Percentiles rank a stretch among this genome's conserved stretches.
These are phyloP conservation scores for Lepidopterella palustris DNA, from an alignment of 495 filamentous ascomycete species.

Conservation along the genomic window DNA sequence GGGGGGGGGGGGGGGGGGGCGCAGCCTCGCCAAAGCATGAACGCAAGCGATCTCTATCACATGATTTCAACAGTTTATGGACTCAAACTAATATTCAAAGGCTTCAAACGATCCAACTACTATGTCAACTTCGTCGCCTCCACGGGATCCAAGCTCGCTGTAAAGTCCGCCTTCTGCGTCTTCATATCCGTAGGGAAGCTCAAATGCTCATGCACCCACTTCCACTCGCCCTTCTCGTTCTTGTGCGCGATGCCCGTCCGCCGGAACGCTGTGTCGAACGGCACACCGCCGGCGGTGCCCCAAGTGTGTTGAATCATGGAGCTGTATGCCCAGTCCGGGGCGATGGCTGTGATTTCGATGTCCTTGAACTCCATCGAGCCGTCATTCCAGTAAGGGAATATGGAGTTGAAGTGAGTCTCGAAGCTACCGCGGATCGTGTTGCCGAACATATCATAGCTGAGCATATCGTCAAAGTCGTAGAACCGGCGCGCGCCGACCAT, in stretches of 20 bases:
- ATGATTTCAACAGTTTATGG: no score
- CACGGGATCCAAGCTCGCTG: neutral
- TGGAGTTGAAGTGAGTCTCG: neutral
- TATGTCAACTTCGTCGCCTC: neutral
- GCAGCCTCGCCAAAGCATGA: no score
- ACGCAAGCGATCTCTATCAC: no score
- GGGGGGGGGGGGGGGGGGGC: no score
- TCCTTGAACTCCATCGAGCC: conserved; percentile 3
- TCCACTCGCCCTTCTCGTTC: neutral
- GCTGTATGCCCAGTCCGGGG: neutral
- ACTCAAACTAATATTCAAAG: neutral
- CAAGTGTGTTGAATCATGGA: conserved; percentile 1
- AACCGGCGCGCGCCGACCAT: neutral
- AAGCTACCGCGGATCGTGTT: conserved; percentile 2
- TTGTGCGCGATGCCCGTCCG: neutral
- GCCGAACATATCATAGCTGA: conserved; percentile 3
- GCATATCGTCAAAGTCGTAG: conserved; percentile 2
- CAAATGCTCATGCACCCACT: conserved; percentile 2
- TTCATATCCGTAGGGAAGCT: neutral
- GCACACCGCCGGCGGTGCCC: neutral
- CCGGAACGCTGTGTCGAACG: conserved; percentile 2
- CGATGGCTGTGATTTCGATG: neutral
- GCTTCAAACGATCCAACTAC: neutral
- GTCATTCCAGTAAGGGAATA: conserved; percentile 1
- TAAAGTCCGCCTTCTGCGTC: neutral